Percentiles rank a stretch among this genome's conserved stretches.
These are phyloP conservation scores for Cordyceps pruinosa DNA, from an alignment of 2,329 filamentous ascomycete species.

Conservation along the genomic window DNA sequence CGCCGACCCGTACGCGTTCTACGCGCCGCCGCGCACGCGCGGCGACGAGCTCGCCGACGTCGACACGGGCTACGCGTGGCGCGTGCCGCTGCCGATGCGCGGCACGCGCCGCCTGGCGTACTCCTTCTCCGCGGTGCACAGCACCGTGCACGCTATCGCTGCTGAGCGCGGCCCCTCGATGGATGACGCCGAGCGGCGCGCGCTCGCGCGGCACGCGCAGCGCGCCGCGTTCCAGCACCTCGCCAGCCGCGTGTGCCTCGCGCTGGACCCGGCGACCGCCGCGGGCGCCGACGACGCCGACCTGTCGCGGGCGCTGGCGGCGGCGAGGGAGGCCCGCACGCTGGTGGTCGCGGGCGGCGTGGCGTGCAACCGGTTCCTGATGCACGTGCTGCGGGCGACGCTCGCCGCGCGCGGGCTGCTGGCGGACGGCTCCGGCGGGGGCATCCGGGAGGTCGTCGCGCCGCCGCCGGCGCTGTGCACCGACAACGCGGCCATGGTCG, in stretches of 20 bases:
- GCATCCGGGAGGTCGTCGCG: conserved; percentile 47
- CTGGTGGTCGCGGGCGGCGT: conserved; percentile 88
- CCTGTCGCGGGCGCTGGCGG: not conserved
- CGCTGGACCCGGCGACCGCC: conserved; percentile 35
- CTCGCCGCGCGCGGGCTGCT: conserved; percentile 61
- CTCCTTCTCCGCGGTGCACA: conserved; percentile 65
- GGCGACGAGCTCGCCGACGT: conserved; percentile 48
- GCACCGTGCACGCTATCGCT: conserved; percentile 41
- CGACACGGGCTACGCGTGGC: conserved; percentile 48
- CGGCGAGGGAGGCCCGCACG: conserved; percentile 39
- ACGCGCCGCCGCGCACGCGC: conserved; percentile 51
- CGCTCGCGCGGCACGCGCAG: conserved; percentile 69
- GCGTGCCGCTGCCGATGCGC: conserved; percentile 59
- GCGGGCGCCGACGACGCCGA: too few relatives aligned
- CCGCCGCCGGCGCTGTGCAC: conserved; percentile 78
- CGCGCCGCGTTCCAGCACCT: conserved; percentile 82
- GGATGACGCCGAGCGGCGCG: conserved; percentile 52
- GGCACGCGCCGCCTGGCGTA: conserved; percentile 53
- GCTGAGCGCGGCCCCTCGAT: conserved; percentile 33
- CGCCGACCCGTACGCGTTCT: conserved; percentile 38
- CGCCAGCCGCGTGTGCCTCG: conserved; percentile 64
- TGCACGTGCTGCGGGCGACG: conserved; percentile 51
- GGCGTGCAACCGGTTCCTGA: conserved; percentile 74
- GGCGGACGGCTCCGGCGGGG: conserved; percentile 32
- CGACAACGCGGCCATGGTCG: conserved; percentile 97